Evolutionary conservation across 2,329 filamentous ascomycete species (phyloP).

Genomic region (Aspergillus persii): DNA sequence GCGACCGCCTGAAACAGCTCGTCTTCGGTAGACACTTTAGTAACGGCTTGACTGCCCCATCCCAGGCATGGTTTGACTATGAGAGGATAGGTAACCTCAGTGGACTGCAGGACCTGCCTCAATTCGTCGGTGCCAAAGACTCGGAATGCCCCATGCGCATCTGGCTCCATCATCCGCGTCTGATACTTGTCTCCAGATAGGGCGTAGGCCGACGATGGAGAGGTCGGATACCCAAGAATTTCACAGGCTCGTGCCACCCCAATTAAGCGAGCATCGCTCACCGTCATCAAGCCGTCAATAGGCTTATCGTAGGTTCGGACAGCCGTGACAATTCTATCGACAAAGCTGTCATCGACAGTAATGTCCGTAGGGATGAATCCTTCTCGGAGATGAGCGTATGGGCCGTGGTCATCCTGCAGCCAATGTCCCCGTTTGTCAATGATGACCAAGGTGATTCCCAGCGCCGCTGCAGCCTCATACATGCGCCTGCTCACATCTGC

Average conservation of each 20-base stretch:
- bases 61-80: neutral
- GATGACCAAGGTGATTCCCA: neutral
- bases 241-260: neutral
- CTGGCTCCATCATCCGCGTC: neutral
- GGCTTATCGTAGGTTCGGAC: neutral
- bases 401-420: neutral
- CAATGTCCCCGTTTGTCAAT: neutral
- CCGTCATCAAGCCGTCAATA: neutral
- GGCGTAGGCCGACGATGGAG: neutral
- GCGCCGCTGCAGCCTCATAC: neutral
- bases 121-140: neutral
- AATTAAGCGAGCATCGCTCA: neutral
- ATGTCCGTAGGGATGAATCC: neutral
- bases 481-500: conserved; percentile 1
- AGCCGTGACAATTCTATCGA: neutral
- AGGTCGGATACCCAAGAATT: neutral
- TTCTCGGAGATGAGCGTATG: neutral
- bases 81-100: neutral
- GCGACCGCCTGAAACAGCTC: neutral
- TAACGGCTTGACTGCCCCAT: neutral
- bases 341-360: neutral
- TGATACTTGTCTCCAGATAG: neutral
- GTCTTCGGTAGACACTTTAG: neutral
- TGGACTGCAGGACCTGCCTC: neutral
- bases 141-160: neutral